Evolutionary conservation across 1,284 basidiomycete genomes (phyloP), one percentile per base, ranked within the genome.

Genomic region (Sporisorium scitamineum): DNA sequence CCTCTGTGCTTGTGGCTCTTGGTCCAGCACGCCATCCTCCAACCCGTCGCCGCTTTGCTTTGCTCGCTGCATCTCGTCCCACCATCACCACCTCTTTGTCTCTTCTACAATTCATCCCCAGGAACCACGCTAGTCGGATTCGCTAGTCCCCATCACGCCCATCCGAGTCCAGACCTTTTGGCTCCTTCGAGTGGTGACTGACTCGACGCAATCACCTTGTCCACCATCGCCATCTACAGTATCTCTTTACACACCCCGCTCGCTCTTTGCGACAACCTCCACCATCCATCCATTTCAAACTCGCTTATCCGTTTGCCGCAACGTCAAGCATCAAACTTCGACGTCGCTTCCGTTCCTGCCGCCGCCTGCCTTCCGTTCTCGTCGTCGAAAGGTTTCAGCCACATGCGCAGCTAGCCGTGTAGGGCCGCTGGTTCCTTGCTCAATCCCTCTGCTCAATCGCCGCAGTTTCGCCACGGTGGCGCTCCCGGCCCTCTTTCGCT

Each of bases 51-150:
- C 14, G 5, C 39, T 20, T 5, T 7, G n/a, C 39, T 9, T 34
- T 4, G 10, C 14, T n/a, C 37, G 11, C 61, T 47, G 32, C 37
- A 18, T 37, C 37, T 9, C 48, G 18, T 11, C 20, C 13, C 37
- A 55, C 11, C 44, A 32, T 31, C 48, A 48, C 9, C 50, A 20
- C 18, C 34, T 29, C 37, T n/a, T 39, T n/a, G n/a, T n/a, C n/a
- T n/a, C n/a, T n/a, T n/a, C n/a, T n/a, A n/a, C n/a, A n/a, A 0
- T 39, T 22, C 22, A 24, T 44, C 31, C 32, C n/a, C 61, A 70
- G 67, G 66, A 63, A 69, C 66, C 61, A 59, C 66, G 56, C 66
- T 59, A 69, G 51, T 48, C 42, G 34, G 20, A 18, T n/a, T 42
- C 27, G 29, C 27, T 31, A 29, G 27, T 14, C 48, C 44, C 32